Conservation (phyloP, 768 basidiomycete genomes). For the Amanita thiersii region DNA sequence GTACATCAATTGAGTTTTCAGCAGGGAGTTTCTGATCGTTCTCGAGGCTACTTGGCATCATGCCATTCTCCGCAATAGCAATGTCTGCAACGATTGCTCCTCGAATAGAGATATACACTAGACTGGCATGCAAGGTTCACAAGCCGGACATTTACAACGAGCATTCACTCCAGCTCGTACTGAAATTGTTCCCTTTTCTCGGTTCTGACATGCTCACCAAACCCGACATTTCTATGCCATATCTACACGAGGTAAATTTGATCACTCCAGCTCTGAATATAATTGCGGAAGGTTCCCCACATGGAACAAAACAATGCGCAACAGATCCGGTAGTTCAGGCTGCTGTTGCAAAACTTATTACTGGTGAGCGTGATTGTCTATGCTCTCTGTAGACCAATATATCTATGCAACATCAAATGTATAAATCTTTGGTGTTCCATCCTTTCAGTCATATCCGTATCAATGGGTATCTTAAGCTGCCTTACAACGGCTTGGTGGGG, state of each 20-base stretch:
- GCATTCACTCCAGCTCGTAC: too few relatives aligned
- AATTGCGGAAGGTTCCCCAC: too few relatives aligned
- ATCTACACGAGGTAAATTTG: neutral
- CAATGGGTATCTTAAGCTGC: slow-evolving; percentile 67
- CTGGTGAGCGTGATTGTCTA: too few relatives aligned
- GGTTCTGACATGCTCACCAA: too few relatives aligned
- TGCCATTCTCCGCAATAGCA: slow-evolving; percentile 50
- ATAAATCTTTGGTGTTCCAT: slow-evolving; percentile 11
- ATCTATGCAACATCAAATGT: too few relatives aligned
- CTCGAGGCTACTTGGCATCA: slow-evolving; percentile 54
- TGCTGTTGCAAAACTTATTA: slow-evolving; percentile 56
- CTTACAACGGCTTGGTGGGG: slow-evolving; percentile 87
- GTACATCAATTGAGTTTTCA: too few relatives aligned
- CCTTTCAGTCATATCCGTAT: slow-evolving; percentile 54
- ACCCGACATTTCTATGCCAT: neutral
- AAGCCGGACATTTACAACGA: slow-evolving; percentile 46
- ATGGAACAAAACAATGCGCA: slow-evolving; percentile 36
- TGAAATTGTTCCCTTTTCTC: too few relatives aligned
- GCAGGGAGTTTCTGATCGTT: too few relatives aligned
- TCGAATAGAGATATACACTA: slow-evolving; percentile 66
- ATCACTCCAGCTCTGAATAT: too few relatives aligned
- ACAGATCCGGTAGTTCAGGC: slow-evolving; percentile 68
- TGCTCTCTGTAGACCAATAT: too few relatives aligned
- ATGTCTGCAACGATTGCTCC: slow-evolving; percentile 56
- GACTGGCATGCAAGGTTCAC: slow-evolving; percentile 60